Evolutionary conservation across 1,139 yeast genomes (phyloP).

Genomic region (Kluyveromyces sp.): DNA sequence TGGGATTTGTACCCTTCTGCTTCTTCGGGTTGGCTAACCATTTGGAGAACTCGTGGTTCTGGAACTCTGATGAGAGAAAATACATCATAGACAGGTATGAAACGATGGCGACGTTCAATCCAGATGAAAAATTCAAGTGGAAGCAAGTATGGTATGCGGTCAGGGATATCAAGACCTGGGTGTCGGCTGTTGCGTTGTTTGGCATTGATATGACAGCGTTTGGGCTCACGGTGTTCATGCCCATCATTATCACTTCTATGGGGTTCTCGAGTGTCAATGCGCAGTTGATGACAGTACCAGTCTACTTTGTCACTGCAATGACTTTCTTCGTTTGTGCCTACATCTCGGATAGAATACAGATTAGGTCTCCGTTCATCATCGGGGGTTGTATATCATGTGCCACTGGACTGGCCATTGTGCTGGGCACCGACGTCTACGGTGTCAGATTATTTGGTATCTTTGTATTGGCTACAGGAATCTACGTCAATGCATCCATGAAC

Average conservation of each 20-base stretch:
- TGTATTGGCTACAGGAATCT: slow-evolving; percentile 38
- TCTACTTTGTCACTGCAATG: slow-evolving; percentile 40
- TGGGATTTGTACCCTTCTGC: slow-evolving; percentile 42
- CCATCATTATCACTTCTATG: slow-evolving; percentile 40
- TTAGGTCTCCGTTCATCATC: slow-evolving; percentile 34
- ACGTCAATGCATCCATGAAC: slow-evolving; percentile 39
- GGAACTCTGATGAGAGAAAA: slow-evolving; percentile 41
- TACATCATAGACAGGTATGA: slow-evolving; percentile 43
- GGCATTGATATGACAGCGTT: slow-evolving; percentile 42
- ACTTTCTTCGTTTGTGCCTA: slow-evolving; percentile 35
- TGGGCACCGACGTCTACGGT: slow-evolving; percentile 31
- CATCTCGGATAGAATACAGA: slow-evolving; percentile 36
- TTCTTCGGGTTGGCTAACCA: slow-evolving; percentile 24
- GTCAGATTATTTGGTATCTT: slow-evolving; percentile 45
- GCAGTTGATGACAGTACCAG: slow-evolving; percentile 45
- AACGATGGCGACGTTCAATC: slow-evolving; percentile 32
- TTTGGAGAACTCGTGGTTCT: slow-evolving; percentile 37
- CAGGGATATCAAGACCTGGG: slow-evolving; percentile 37
- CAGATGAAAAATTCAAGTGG: slow-evolving; percentile 38
- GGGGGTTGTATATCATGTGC: slow-evolving; percentile 34
- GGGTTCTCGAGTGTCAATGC: slow-evolving; percentile 41
- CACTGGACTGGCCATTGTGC: slow-evolving; percentile 38
- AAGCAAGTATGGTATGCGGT: slow-evolving; percentile 37
- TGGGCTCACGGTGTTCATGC: slow-evolving; percentile 45
- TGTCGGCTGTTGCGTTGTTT: slow-evolving; percentile 40